phyloP scores from a whole-genome alignment of 345 rosid genomes.

The Murraya paniculata region DNA sequence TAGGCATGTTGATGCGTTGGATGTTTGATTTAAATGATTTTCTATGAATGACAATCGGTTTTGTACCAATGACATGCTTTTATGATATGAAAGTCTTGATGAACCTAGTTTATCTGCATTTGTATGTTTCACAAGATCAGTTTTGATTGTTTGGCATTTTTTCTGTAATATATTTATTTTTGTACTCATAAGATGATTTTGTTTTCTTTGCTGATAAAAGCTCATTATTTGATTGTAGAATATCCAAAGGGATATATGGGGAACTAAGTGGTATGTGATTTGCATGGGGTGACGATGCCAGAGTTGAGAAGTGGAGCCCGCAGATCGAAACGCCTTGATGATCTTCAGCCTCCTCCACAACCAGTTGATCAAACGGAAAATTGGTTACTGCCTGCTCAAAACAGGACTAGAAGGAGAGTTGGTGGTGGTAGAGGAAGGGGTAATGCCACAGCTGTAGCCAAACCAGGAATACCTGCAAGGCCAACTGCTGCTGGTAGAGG shows the following conservation, averaged over 20 bases:
- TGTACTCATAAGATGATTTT: background rate
- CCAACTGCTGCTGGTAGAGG: slow-evolving; percentile 86
- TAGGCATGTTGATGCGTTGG: slow-evolving; percentile 2
- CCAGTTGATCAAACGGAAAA: slow-evolving; percentile 66
- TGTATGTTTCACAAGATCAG: background rate
- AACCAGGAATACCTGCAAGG: slow-evolving; percentile 58
- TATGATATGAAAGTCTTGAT: background rate
- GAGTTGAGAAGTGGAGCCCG: slow-evolving; percentile 98
- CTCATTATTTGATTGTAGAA: slow-evolving; percentile 34
- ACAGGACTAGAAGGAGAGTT: slow-evolving; percentile 79
- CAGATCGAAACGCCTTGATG: slow-evolving; percentile 87
- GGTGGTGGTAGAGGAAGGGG: slow-evolving; percentile 96
- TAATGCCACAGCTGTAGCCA: slow-evolving; percentile 79
- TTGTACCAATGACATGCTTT: background rate
- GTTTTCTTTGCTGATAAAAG: slow-evolving; percentile 6
- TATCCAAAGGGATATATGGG: slow-evolving; percentile 28
- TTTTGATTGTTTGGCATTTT: background rate
- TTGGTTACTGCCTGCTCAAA: slow-evolving; percentile 62
- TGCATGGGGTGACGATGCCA: slow-evolving; percentile 98
- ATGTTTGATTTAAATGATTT: slow-evolving; percentile 4
- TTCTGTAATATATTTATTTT: background rate
- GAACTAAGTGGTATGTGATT: slow-evolving; percentile 47
- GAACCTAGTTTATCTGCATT: background rate
- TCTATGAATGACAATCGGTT: slow-evolving; percentile 9
- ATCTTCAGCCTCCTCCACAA: slow-evolving; percentile 74